Conservation (phyloP, 2,329 filamentous ascomycete species). For the Juglanconis oblonga region DNA sequence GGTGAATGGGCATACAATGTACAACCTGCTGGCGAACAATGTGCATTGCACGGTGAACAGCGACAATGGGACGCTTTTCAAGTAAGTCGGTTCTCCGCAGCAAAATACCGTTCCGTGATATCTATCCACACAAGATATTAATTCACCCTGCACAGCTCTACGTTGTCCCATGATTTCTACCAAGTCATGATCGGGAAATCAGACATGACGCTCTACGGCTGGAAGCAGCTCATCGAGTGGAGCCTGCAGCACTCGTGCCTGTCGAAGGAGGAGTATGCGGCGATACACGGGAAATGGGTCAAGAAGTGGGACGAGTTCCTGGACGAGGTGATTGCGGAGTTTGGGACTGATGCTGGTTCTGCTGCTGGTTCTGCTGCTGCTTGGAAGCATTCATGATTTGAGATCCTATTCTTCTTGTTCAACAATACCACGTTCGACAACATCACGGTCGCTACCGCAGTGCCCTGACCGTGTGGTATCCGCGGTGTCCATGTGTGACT, state of each 20-base stretch:
- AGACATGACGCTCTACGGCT: constrained; percentile 65
- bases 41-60: constrained; percentile 72
- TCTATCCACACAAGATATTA: not conserved
- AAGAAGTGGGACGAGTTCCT: constrained; percentile 59
- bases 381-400: not conserved
- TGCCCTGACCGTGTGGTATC: too few species aligned
- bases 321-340: constrained; percentile 43
- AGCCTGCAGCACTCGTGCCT: constrained; percentile 61
- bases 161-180: constrained; percentile 74
- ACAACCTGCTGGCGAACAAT: constrained; percentile 66
- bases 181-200: constrained; percentile 68
- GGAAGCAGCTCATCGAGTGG: constrained; percentile 66
- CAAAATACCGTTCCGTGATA: too few species aligned
- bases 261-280: constrained; percentile 36
- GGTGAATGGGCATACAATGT: constrained; percentile 64
- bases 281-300: constrained; percentile 44
- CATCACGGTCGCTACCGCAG: too few species aligned
- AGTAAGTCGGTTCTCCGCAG: constrained; percentile 38
- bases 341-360: constrained; percentile 23
- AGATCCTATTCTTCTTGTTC: not conserved
- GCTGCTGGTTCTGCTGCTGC: not conserved
- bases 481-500: too few species aligned
- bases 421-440: too few species aligned
- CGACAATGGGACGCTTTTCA: constrained; percentile 72
- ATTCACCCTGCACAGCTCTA: constrained; percentile 47